Percentiles rank a stretch among this genome's conserved stretches.
Evolutionary conservation across 2,329 filamentous ascomycete genomes (phyloP).

Genomic region (Blastomyces percursus): DNA sequence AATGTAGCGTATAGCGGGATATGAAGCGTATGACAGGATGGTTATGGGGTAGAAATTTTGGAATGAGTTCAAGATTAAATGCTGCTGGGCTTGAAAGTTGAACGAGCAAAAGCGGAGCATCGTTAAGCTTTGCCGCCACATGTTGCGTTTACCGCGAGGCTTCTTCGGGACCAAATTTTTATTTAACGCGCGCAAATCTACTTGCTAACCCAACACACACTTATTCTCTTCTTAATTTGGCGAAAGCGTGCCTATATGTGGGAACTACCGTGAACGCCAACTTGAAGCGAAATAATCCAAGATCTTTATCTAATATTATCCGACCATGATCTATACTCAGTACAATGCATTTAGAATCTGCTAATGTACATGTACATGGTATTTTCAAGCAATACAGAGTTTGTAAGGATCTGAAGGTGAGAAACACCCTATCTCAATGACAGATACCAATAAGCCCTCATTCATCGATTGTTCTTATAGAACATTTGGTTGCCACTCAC

Average conservation of each 20-base stretch:
- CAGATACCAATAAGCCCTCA: neutral
- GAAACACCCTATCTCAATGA: neutral
- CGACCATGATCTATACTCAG: neutral
- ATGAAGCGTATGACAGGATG: neutral
- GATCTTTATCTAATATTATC: neutral
- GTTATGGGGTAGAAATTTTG: neutral
- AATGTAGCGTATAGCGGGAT: neutral
- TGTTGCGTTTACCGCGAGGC: neutral
- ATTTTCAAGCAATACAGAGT: neutral
- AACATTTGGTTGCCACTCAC: neutral
- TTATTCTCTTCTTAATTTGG: neutral
- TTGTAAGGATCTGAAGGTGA: neutral
- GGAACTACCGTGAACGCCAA: neutral
- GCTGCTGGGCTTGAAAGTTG: neutral
- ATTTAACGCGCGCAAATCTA: neutral
- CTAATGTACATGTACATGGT: too few species aligned
- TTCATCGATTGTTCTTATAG: neutral
- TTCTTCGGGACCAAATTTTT: neutral
- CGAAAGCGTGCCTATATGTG: neutral
- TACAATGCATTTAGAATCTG: neutral
- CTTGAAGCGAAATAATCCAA: neutral
- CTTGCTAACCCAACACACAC: neutral
- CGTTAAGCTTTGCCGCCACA: slow-evolving; percentile 8
- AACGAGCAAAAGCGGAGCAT: slow-evolving; percentile 2
- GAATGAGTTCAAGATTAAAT: slow-evolving; percentile 3